Conservation (phyloP, 192 early-diverging fungal species). For the Coemansia sp. region DNA sequence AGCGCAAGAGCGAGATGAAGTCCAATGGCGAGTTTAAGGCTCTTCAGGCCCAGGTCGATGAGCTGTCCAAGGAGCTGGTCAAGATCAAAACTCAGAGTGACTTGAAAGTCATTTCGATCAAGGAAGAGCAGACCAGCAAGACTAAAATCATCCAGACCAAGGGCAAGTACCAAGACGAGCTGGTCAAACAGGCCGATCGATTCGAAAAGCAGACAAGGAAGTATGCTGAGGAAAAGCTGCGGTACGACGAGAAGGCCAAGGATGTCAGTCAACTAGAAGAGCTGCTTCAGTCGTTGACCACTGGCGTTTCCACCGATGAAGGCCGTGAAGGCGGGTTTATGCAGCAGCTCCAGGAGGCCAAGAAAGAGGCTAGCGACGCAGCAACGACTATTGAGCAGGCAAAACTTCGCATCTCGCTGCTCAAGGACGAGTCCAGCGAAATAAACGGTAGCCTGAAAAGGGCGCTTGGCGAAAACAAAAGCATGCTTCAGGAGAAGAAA, state of each 20-base stretch:
- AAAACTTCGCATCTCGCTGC: constrained; percentile 73
- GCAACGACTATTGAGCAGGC: constrained; percentile 75
- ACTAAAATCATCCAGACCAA: constrained; percentile 32
- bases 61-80: constrained; percentile 76
- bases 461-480: constrained; percentile 70
- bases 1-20: constrained; percentile 57
- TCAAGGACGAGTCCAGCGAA: constrained; percentile 71
- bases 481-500: constrained; percentile 53
- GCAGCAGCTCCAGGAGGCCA: constrained; percentile 88
- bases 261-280: constrained; percentile 64
- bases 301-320: constrained; percentile 85
- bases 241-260: constrained; percentile 46
- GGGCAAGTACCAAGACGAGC: constrained; percentile 31
- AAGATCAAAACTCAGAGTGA: constrained; percentile 81
- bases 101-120: constrained; percentile 71
- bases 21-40: constrained; percentile 65
- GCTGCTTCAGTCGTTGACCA: constrained; percentile 89
- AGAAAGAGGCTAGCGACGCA: constrained; percentile 62
- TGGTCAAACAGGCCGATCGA: constrained; percentile 27
- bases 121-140: constrained; percentile 67
- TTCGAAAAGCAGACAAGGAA: constrained; percentile 28
- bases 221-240: constrained; percentile 44
- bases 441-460: constrained; percentile 64
- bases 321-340: constrained; percentile 95
- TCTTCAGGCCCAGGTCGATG: constrained; percentile 73